phyloP scores from a whole-genome alignment of 768 basidiomycete species.

The Trametes coccinea region DNA sequence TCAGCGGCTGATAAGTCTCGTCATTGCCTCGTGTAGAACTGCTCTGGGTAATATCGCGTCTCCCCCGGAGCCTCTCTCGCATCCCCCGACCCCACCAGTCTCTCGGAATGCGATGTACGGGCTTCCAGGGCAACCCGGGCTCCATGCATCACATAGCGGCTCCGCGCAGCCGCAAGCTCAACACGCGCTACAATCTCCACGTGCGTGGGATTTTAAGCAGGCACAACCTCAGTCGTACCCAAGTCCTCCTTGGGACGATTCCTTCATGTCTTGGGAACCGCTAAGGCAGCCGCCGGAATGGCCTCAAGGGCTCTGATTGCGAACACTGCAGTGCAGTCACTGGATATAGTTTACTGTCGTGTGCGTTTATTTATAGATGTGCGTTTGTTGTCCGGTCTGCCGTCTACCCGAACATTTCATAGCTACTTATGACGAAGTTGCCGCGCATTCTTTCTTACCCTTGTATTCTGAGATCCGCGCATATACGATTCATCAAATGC shows the following conservation, averaged over 20 bases:
- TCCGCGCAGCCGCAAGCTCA: constrained; percentile 22
- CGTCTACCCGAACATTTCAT: background rate
- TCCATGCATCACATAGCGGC: constrained; percentile 7
- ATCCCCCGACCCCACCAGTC: constrained; percentile 11
- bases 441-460: background rate
- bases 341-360: constrained; percentile 6
- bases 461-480: constrained; percentile 14
- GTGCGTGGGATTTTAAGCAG: constrained; percentile 25
- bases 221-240: constrained; percentile 31
- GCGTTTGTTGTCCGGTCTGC: background rate
- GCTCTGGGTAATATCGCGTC: constrained; percentile 40
- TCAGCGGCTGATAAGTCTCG: constrained; percentile 13
- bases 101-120: constrained; percentile 5
- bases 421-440: background rate
- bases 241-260: constrained; percentile 48
- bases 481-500: constrained; percentile 20
- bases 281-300: constrained; percentile 34
- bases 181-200: constrained; percentile 14
- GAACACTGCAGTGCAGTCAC: background rate
- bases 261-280: constrained; percentile 65
- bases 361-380: constrained; percentile 15
- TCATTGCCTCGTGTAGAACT: constrained; percentile 34
- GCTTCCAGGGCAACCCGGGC: constrained; percentile 1
- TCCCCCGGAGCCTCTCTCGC: constrained; percentile 28
- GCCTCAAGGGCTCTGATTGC: constrained; percentile 5